Evolutionary conservation across 768 basidiomycete species (phyloP).

Genomic region (Leccinum boreale): DNA sequence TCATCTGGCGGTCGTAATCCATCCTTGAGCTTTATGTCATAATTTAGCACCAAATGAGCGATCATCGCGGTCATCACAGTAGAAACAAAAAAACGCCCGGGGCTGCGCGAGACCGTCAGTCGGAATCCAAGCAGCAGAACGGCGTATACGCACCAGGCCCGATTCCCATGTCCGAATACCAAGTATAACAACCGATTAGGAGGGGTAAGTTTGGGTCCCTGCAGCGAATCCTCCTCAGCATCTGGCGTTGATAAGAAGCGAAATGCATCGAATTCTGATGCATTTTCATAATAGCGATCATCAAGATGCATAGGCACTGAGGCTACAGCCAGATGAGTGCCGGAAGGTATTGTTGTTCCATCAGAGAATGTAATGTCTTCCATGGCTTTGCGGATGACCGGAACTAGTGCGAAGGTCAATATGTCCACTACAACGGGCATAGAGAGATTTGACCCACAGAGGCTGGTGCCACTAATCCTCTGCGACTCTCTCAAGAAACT

Average conservation of each 20-base stretch:
- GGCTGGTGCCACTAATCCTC: constrained; percentile 33
- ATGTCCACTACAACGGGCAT: background rate
- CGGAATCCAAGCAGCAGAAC: background rate
- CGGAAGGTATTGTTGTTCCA: constrained; percentile 37
- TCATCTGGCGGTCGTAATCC: constrained; percentile 34
- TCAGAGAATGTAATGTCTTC: constrained; percentile 32
- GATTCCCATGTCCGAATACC: constrained; percentile 33
- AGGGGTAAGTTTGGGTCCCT: constrained; percentile 27
- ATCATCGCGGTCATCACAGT: constrained; percentile 38
- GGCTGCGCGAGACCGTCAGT: constrained; percentile 27
- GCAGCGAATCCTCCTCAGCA: constrained; percentile 18
- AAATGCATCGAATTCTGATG: constrained; percentile 40
- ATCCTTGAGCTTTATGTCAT: constrained; percentile 38
- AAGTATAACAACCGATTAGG: constrained; percentile 34
- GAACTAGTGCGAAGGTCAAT: constrained; percentile 22
- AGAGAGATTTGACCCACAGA: constrained; percentile 24
- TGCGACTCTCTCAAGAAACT: constrained; percentile 44
- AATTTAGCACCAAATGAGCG: constrained; percentile 39
- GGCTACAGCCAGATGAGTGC: constrained; percentile 35
- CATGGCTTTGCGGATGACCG: constrained; percentile 34
- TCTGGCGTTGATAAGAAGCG: constrained; percentile 36
- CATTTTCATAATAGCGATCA: constrained; percentile 39
- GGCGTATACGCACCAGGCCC: constrained; percentile 31
- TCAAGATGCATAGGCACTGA: constrained; percentile 37
- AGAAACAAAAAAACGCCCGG: constrained; percentile 42